Evolutionary conservation across 306 rosid species (phyloP), one percentile per base, ranked within the genome.

Genomic region (Vicia villosa): DNA sequence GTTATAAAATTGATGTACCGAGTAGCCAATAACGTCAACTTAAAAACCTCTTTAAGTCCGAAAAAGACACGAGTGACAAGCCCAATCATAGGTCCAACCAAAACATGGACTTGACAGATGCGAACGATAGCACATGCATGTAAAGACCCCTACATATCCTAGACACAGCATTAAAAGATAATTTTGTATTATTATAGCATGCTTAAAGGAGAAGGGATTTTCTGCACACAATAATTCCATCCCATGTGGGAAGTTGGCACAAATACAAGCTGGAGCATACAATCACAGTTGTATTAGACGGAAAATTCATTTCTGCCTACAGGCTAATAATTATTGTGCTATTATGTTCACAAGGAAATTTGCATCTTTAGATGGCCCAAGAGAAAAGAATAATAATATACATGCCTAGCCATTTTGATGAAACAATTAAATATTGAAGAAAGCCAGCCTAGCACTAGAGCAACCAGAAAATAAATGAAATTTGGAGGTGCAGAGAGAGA

Each of bases 391-490:
- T 56, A 56, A 63, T 81, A 38, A 76, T 79, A 77, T 82, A 82
- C 85, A 80, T 14, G 77, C 68, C 83, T 73, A 69, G 74, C 79
- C 74, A 76, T 69, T 63, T 69, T 77, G 30, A 75, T 69, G 54
- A 82, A 79, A 34, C 74, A 67, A 84, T 68, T 60, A 67, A 77
- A 79, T 77, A 78, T 58, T 59, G 73, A 74, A 60, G 80, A 79
- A 68, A 55, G 74, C 74, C 73, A 68, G 74, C 89, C 81, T 80
- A 76, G 74, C 62, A 64, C 75, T 42, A 80, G 75, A 60, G 75
- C 68, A 74, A 74, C 56, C 67, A 76, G 70, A 65, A 64, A 73
- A 58, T 51, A 72, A 82, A 78, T 19, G 62, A 64, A 59, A 66
- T 49, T 61, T 72, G 66, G 73, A 75, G 77, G 37, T 12, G 62